Evolutionary conservation across 345 rosid genomes (phyloP), one percentile per base, ranked within the genome.

Genomic region (Salix udensis): DNA sequence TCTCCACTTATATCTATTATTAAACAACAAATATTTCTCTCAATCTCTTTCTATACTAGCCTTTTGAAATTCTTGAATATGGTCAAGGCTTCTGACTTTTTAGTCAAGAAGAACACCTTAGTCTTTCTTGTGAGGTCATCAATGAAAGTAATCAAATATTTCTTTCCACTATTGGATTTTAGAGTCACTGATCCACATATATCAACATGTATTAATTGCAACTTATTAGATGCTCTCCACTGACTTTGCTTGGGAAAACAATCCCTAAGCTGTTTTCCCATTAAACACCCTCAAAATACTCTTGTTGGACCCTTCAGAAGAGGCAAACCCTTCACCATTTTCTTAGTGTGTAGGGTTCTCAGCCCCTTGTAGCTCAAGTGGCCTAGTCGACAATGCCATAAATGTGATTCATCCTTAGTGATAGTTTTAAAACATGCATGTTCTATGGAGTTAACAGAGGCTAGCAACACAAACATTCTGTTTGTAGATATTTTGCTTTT

Each of bases 191-290:
- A 50, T 3, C 48, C 52, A 21, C 7, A 21, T 2, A 68, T 37
- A n/a, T 21, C 71, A 10, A 3, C 48, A 3, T 44, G 16, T 11
- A 44, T 12, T 11, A 44, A 14, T 3, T 44, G 16, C 14, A 48
- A 26, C 2, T 14, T 70, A 4, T 70, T 14, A 26, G 23, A 46
- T 2, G 23, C 62, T 70, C 61, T 46, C 23, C 73, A 70, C 1
- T 55, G 48, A 46, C 60, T 48, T 58, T 28, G 48, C 65, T 53
- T 52, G 34, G 46, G 65, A 71, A 71, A 52, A 31, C 10, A 65
- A 23, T 71, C 74, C 34, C 21, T 18, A 30, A 53, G 74, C 5
- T 71, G 65, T n/a, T 71, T 71, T 65, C 74, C 74, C 0, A 52
- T 71, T 64, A 71, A 31, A 44, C 48, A 71, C 34, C 55, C 2